phyloP scores from a whole-genome alignment of 306 rosid species.

The Lathyrus oleraceus region DNA sequence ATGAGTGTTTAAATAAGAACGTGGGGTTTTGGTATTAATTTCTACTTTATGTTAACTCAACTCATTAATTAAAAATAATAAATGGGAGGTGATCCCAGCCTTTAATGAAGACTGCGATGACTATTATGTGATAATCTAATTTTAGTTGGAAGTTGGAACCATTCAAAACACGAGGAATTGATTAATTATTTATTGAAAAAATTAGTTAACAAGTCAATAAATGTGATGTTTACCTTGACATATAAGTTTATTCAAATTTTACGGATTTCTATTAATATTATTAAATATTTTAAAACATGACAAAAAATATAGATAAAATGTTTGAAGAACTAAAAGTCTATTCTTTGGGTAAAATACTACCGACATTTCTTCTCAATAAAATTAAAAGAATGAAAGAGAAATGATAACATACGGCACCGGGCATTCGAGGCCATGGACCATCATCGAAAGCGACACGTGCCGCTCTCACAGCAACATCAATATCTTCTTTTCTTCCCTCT shows the following conservation, averaged over 20 bases:
- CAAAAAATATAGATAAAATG: no score
- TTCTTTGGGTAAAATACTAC: background rate
- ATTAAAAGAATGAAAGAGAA: background rate
- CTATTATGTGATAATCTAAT: background rate
- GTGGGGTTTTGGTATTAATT: no score
- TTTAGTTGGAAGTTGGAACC: no score
- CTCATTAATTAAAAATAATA: background rate
- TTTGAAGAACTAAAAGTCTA: background rate
- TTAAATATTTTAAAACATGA: no score
- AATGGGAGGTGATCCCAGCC: background rate
- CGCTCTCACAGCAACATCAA: slow-evolving; percentile 77
- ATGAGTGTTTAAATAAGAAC: no score
- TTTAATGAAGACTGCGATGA: no score
- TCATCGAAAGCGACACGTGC: slow-evolving; percentile 83
- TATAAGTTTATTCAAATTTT: no score
- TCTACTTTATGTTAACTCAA: background rate
- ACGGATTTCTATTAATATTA: no score
- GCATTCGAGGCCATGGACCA: slow-evolving; percentile 90
- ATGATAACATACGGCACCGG: slow-evolving; percentile 59
- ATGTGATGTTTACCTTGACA: no score
- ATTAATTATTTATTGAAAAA: no score
- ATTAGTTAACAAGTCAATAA: no score
- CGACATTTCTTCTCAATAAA: background rate
- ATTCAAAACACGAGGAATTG: no score
- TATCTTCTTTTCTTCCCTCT: slow-evolving; percentile 63